Evolutionary conservation across 106 monocot species (phyloP).

Genomic region (Allium fistulosum): DNA sequence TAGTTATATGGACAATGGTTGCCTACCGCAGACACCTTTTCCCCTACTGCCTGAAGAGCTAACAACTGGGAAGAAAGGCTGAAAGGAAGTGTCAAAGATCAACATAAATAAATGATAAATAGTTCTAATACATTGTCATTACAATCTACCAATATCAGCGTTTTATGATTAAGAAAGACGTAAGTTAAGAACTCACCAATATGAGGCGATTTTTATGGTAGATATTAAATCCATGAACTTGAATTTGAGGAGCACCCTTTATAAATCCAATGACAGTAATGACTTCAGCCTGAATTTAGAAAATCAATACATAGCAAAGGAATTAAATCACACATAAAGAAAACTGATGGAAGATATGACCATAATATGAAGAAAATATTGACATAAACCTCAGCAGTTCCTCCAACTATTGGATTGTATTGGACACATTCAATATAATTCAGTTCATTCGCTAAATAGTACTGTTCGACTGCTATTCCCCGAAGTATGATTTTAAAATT

Average conservation of each 20-base stretch:
- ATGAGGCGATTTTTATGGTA: constrained; percentile 15
- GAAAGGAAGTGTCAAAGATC: constrained; percentile 2
- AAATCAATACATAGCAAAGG: not conserved
- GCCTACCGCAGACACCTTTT: constrained; percentile 50
- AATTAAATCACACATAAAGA: not conserved
- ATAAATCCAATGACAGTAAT: constrained; percentile 11
- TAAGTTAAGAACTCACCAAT: not conserved
- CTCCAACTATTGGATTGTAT: constrained; percentile 40
- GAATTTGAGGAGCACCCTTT: not conserved
- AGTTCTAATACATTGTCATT: not conserved
- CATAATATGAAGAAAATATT: not conserved
- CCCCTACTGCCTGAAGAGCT: constrained; percentile 14
- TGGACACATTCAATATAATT: constrained; percentile 50
- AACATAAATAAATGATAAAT: not conserved
- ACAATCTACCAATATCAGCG: not conserved
- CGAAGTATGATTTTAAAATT: constrained; percentile 59
- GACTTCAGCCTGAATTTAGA: constrained; percentile 5
- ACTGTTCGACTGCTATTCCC: constrained; percentile 40
- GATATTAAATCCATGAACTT: constrained; percentile 10
- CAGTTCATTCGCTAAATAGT: constrained; percentile 41
- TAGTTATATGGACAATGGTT: not conserved
- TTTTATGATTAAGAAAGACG: not conserved
- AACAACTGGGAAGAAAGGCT: constrained; percentile 45
- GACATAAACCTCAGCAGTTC: constrained; percentile 31
- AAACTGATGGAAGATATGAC: not conserved